Base-by-base conservation (phyloP, 129 eudicot genomes). In the Tanacetum coccineum region DNA sequence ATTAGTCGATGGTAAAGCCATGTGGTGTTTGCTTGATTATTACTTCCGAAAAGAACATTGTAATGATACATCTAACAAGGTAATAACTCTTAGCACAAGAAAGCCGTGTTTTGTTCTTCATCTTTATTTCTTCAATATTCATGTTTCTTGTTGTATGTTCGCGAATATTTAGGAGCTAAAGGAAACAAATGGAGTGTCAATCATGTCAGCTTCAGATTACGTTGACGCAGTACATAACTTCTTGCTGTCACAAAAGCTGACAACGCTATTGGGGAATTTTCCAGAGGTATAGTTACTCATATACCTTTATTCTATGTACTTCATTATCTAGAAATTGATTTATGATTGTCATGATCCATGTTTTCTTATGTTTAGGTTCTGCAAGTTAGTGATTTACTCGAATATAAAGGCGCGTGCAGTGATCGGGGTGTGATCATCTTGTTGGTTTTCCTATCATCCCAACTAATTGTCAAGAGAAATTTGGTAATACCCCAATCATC, bases 1-100 rank as follows among this genome's bases (percentile, higher is more conserved):
- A 19, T 76, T 88, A 68, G 73, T 89, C 66, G 99, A 93, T 71
- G 99, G 99, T 62, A 86, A 81, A 82, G 96, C 95, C 56, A 93
- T 93, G 96, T 93, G 99, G 99, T 93, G 99, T 74, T 75, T 93
- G 86, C 82, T 93, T 50, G 99, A 93, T 76, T 88, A 73, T 75
- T 93, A 93, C 79, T 93, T 93, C 59, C 85, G 82, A 59, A 93
- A 79, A 61, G 96, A 86, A 66, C 84, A 84, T 58, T 49, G 69
- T 59, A 74, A 76, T 70, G 70, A 81, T 55, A 76, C 64, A 69
- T 88, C 80, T 62, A 42, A 15, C 53, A 66, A 74, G 86, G 96
- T 88, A 59, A 69, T 50, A 15, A 60, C 55, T 58, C 73, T 55
- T 32, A 22, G 18, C 62, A 20, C 39, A 20, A 21, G 18, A 59